Evolutionary conservation across 2,329 filamentous ascomycete genomes (phyloP).

Genomic region (Sclerotinia spermophila): DNA sequence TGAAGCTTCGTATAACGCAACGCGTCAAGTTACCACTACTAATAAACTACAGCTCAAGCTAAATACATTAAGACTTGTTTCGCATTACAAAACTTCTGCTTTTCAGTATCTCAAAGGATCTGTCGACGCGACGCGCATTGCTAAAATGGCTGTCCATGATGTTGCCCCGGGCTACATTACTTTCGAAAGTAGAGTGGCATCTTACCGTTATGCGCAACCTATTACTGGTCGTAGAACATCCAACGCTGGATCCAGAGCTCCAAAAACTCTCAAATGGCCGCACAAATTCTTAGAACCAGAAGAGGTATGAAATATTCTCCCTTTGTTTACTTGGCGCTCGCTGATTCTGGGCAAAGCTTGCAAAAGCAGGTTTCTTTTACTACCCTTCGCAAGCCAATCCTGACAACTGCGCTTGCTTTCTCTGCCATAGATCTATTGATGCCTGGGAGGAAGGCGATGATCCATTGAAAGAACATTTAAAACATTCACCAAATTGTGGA

Average conservation of each 20-base stretch:
- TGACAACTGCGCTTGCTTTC: constrained; percentile 88
- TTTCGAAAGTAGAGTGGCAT: constrained; percentile 72
- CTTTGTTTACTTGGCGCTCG: neutral
- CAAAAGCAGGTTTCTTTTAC: constrained; percentile 88
- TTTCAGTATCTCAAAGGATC: neutral
- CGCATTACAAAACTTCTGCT: no score
- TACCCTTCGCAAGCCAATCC: constrained; percentile 68
- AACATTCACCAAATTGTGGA: constrained; percentile 76
- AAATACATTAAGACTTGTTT: neutral
- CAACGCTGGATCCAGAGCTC: constrained; percentile 53
- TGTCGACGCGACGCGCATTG: constrained; percentile 12
- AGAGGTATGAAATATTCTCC: constrained; percentile 48
- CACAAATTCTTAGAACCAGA: constrained; percentile 64
- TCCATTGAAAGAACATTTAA: constrained; percentile 79
- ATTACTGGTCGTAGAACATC: constrained; percentile 68
- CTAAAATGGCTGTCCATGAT: constrained; percentile 31
- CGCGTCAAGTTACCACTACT: neutral
- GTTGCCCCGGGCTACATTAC: constrained; percentile 52
- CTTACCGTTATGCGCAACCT: constrained; percentile 66
- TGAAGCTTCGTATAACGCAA: neutral
- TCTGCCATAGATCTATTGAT: constrained; percentile 78
- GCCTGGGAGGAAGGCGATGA: constrained; percentile 89
- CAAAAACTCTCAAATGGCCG: constrained; percentile 69
- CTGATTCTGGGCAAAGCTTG: constrained; percentile 57
- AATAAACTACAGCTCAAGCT: neutral